phyloP scores from a whole-genome alignment of 805 yeast genomes.

The Wickerhamomyces rabaulensis region DNA sequence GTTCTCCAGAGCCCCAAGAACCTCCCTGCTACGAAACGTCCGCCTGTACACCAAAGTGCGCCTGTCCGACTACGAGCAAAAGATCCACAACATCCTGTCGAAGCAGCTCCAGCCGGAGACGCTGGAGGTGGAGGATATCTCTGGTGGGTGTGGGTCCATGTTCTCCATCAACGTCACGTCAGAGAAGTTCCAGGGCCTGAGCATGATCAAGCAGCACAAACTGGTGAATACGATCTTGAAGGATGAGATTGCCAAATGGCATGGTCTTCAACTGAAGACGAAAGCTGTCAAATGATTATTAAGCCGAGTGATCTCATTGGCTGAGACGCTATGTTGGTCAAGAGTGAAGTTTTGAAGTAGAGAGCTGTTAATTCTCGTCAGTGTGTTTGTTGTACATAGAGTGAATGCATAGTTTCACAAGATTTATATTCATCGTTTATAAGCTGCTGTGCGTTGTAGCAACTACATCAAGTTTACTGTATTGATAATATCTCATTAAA shows the following conservation, averaged over 20 bases:
- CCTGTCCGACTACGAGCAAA: slow-evolving; percentile 47
- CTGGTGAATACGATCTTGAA: slow-evolving; percentile 75
- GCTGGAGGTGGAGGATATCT: slow-evolving; percentile 71
- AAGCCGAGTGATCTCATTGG: neutral
- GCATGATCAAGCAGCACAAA: slow-evolving; percentile 89
- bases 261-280: slow-evolving; percentile 85
- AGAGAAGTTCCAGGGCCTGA: slow-evolving; percentile 66
- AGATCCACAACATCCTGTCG: slow-evolving; percentile 52
- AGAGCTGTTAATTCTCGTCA: too few relatives aligned
- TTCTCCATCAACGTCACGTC: slow-evolving; percentile 80
- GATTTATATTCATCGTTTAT: too few relatives aligned
- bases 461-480: neutral
- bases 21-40: neutral
- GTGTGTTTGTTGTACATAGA: neutral
- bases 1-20: neutral
- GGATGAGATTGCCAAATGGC: slow-evolving; percentile 90
- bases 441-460: too few relatives aligned
- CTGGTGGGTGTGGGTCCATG: slow-evolving; percentile 99
- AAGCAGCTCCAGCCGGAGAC: slow-evolving; percentile 54
- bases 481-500: neutral
- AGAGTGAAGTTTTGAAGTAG: too few relatives aligned
- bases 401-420: neutral
- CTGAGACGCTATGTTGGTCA: too few relatives aligned
- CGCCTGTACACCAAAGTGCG: neutral
- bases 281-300: neutral